Evolutionary conservation across 805 yeast species (phyloP).

Genomic region (Tetrapisispora nanseiensis): DNA sequence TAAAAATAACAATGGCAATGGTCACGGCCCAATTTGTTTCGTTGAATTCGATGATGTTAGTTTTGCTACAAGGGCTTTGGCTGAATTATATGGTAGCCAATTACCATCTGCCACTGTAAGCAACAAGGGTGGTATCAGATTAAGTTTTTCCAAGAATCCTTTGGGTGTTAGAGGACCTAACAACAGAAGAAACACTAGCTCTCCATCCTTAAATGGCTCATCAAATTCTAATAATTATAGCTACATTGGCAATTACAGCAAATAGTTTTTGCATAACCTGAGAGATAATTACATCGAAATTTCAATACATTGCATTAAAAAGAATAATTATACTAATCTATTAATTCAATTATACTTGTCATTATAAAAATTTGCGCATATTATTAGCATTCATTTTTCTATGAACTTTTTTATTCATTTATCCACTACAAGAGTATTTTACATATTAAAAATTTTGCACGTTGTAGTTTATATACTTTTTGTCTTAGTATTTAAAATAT

Average conservation of each 20-base stretch:
- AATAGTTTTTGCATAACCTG: conserved; percentile 1
- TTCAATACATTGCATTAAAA: conserved; percentile 2
- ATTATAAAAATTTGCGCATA: conserved; percentile 5
- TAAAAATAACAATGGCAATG: conserved; percentile 41
- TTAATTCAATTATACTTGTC: conserved; percentile 2
- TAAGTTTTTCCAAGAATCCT: conserved; percentile 92
- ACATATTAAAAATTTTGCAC: conserved; percentile 1
- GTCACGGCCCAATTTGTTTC: conserved; percentile 98
- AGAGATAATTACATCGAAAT: neutral
- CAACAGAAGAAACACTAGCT: conserved; percentile 33
- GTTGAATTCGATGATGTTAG: conserved; percentile 96
- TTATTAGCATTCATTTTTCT: conserved; percentile 4
- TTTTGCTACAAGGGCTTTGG: conserved; percentile 86
- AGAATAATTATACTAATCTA: conserved; percentile 3
- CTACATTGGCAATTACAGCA: conserved; percentile 3
- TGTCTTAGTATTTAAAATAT: neutral
- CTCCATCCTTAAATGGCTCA: conserved; percentile 3
- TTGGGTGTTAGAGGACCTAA: conserved; percentile 83
- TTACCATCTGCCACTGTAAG: conserved; percentile 59
- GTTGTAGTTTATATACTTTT: conserved; percentile 4
- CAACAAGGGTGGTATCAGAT: conserved; percentile 83
- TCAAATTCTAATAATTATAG: conserved; percentile 2
- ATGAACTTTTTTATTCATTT: conserved; percentile 2
- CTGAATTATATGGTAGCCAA: conserved; percentile 87
- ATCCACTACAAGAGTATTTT: neutral